Conservation (phyloP, 495 filamentous ascomycete species). For the Neurospora sublineolata region DNA sequence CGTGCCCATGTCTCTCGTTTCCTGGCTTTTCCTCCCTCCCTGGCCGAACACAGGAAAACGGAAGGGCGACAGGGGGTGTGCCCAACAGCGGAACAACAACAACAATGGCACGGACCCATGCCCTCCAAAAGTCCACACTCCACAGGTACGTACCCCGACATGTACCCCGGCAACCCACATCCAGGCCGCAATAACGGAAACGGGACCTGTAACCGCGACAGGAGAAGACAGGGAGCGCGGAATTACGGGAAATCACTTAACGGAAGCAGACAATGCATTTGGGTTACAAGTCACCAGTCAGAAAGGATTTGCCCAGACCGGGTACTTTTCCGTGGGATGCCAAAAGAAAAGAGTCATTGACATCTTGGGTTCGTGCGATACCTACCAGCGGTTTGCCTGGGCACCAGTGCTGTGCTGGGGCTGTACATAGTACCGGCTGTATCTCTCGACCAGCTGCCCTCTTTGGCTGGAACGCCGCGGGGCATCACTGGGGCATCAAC, state of each 20-base stretch:
- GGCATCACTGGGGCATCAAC: neutral
- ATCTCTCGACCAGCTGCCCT: neutral
- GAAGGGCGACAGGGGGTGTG: neutral
- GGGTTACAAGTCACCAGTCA: neutral
- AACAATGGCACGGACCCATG: neutral
- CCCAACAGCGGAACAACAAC: neutral
- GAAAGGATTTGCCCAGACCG: neutral
- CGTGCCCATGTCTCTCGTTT: neutral
- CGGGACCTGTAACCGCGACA: neutral
- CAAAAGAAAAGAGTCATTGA: neutral
- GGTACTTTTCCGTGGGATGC: neutral
- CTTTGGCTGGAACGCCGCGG: neutral
- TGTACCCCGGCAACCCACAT: neutral
- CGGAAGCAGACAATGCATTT: neutral
- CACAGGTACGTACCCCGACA: neutral
- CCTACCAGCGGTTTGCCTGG: neutral
- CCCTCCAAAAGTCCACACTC: neutral
- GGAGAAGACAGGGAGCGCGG: neutral
- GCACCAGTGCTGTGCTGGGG: neutral
- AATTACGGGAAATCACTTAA: neutral
- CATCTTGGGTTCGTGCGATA: neutral
- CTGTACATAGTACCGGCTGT: neutral
- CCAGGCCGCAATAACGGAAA: neutral
- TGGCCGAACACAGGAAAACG: neutral
- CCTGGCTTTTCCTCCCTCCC: neutral